Evolutionary conservation across 2,329 filamentous ascomycete genomes (phyloP), one percentile per base, ranked within the genome.

Genomic region (Fusarium pseudocircinatum): DNA sequence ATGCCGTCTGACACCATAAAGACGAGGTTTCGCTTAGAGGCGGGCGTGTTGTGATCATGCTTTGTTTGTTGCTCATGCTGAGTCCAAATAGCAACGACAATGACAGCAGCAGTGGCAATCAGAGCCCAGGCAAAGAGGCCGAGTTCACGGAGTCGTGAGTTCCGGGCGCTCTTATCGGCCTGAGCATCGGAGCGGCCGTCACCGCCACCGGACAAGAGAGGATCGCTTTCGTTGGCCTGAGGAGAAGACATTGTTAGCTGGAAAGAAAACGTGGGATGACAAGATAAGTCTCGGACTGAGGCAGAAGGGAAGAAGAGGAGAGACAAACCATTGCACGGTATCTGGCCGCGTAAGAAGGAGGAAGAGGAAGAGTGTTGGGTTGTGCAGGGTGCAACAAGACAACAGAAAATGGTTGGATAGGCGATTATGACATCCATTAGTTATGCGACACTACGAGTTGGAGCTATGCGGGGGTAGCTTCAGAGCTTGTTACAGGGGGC

Each of bases 1-100:
- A 99, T 99, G 79, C 96, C 96, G 82, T 99, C 96, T 2, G 94
- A 97, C 42, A 99, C 96, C 96, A 99, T 99, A 86, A 99, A 98
- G 77, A 99, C 92, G 60, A 99, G 87, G 83, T 98, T 99, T 61
- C 94, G 90, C 87, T 98, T 99, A 59, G 91, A 90, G 34, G 78
- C 78, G 83, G 63, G 86, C 85, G 76, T 53, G 73, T 74, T 49
- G 32, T 77, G 80, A 64, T 74, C 78, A 57, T 71, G 79, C 64
- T 56, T 79, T 16, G 85, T 87, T 63, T 87, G 84, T 70, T 90
- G 86, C 77, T 90, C 88, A 82, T 97, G 94, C 79, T 94, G 93
- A 22, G 93, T 83, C 83, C 86, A 87, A n/a, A 96, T 93, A 7
- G 93, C 93, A 26, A 97, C 87, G 37, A 97, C 85, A 74, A 97